Evolutionary conservation across 2,329 filamentous ascomycete genomes (phyloP).

Genomic region (Calonectria multiphialidica): DNA sequence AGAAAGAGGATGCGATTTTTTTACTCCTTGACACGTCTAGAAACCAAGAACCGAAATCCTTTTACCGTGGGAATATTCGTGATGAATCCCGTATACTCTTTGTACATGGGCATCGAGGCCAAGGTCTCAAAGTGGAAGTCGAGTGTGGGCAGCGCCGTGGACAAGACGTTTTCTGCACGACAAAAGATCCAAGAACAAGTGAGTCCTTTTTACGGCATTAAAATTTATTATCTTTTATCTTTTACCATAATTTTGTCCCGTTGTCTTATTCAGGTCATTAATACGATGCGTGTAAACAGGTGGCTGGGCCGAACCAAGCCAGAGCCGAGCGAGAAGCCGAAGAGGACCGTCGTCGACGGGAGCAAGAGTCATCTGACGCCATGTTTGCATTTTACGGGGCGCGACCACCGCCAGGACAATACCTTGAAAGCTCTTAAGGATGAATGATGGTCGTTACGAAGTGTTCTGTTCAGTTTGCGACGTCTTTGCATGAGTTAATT

Average conservation of each 20-base stretch:
- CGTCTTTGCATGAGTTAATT: not conserved
- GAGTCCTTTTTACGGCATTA: not conserved
- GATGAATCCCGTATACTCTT: slow-evolving; percentile 17
- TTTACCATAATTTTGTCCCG: too few relatives aligned
- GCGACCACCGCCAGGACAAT: slow-evolving; percentile 14
- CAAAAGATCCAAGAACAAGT: slow-evolving; percentile 20
- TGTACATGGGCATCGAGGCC: slow-evolving; percentile 13
- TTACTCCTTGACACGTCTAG: not conserved
- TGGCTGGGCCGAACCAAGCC: not conserved
- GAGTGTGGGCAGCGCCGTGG: slow-evolving; percentile 14
- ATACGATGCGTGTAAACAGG: not conserved
- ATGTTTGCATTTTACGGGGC: slow-evolving; percentile 22
- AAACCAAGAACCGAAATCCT: not conserved
- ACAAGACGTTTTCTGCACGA: slow-evolving; percentile 15
- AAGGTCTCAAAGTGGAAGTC: slow-evolving; percentile 12
- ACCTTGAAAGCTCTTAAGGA: slow-evolving; percentile 15
- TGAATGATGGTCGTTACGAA: too few relatives aligned
- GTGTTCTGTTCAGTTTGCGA: not conserved
- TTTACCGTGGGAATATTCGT: not conserved
- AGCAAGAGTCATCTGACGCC: slow-evolving; percentile 8
- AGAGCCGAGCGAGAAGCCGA: slow-evolving; percentile 17
- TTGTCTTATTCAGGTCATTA: not conserved
- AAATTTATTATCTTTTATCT: not conserved
- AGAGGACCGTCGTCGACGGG: slow-evolving; percentile 16
- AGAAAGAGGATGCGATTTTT: not conserved